Evolutionary conservation across 2,329 filamentous ascomycete species (phyloP).

Genomic region (Mycogone perniciosa): DNA sequence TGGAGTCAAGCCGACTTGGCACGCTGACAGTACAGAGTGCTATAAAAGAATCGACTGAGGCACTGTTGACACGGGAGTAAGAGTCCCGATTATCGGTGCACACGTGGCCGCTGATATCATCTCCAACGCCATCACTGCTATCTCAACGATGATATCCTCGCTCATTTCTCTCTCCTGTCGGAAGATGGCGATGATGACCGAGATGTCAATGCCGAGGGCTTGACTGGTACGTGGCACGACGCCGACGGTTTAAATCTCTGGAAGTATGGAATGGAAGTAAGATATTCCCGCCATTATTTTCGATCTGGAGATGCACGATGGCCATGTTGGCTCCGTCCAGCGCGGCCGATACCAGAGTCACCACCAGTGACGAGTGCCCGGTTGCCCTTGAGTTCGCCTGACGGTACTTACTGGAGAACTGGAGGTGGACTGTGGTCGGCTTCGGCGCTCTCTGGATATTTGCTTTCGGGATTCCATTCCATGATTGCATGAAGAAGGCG

Average conservation of each 20-base stretch:
- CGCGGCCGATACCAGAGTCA: neutral
- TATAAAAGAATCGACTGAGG: slow-evolving; percentile 46
- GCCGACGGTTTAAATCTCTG: neutral
- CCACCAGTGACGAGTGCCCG: slow-evolving; percentile 1
- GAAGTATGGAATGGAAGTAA: neutral
- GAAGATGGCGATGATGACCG: neutral
- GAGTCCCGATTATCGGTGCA: neutral
- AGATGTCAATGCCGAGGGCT: neutral
- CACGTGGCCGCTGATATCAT: neutral
- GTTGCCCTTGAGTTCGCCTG: slow-evolving; percentile 3
- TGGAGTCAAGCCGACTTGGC: slow-evolving; percentile 46
- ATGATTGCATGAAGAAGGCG: neutral
- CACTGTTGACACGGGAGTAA: slow-evolving; percentile 34
- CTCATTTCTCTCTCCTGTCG: neutral
- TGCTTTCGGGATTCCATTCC: neutral
- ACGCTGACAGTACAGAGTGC: slow-evolving; percentile 39
- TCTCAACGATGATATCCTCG: neutral
- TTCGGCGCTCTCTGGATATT: neutral
- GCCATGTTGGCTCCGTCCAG: neutral
- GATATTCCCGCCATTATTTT: neutral
- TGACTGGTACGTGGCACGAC: neutral
- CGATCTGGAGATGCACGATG: neutral
- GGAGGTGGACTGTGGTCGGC: no score
- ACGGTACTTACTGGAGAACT: neutral
- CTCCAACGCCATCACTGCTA: neutral